Evolutionary conservation across 495 filamentous ascomycete genomes (phyloP).

Genomic region (Penicillium soppii): DNA sequence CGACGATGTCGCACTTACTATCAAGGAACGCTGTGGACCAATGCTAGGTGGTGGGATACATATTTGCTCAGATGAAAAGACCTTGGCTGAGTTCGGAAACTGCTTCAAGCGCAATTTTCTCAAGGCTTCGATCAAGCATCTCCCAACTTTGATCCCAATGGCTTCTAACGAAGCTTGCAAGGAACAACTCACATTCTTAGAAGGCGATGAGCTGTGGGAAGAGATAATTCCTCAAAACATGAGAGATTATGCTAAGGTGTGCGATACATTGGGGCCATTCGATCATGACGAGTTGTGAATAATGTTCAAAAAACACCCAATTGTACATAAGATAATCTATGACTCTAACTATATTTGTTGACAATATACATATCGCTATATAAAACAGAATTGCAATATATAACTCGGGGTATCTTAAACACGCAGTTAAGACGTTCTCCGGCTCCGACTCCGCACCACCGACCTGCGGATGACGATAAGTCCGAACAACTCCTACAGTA

Average conservation of each 20-base stretch:
- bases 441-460: slow-evolving; percentile 2
- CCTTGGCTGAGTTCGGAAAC: slow-evolving; percentile 39
- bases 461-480: slow-evolving; percentile 16
- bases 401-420: no score
- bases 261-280: slow-evolving; percentile 24
- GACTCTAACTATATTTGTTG: not conserved
- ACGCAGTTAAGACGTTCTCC: not conserved
- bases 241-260: slow-evolving; percentile 43
- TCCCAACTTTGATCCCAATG: slow-evolving; percentile 38
- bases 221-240: slow-evolving; percentile 44
- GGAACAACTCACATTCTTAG: slow-evolving; percentile 34
- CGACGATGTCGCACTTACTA: slow-evolving; percentile 42
- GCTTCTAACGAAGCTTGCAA: slow-evolving; percentile 39
- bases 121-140: slow-evolving; percentile 32
- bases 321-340: not conserved
- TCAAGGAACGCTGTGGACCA: slow-evolving; percentile 36
- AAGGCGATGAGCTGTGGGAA: slow-evolving; percentile 39
- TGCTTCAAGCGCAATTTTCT: slow-evolving; percentile 46
- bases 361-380: not conserved
- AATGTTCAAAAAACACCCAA: no score
- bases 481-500: slow-evolving; percentile 6
- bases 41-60: slow-evolving; percentile 35
- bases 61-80: slow-evolving; percentile 39
- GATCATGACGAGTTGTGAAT: slow-evolving; percentile 28
- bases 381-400: no score